phyloP scores from a whole-genome alignment of 1,284 basidiomycete species.

The Naganishia sp. region DNA sequence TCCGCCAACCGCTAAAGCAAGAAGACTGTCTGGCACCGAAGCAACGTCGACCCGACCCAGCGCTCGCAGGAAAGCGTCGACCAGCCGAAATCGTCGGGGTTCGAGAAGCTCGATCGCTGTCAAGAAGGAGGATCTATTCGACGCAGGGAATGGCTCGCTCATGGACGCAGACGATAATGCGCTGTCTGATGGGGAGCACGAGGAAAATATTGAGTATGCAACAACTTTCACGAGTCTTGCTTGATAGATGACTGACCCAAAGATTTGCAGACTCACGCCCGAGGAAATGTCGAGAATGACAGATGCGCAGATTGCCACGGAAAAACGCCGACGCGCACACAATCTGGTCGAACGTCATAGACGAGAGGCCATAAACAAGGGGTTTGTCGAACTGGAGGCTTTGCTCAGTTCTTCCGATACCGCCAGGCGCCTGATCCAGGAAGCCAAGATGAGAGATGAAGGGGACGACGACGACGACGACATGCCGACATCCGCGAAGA shows the following conservation, averaged over 20 bases:
- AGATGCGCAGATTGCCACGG: slow-evolving; percentile 20
- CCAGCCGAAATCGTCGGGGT: slow-evolving; percentile 24
- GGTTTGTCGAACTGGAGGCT: slow-evolving; percentile 23
- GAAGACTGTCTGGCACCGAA: slow-evolving; percentile 8
- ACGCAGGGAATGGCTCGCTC: slow-evolving; percentile 6
- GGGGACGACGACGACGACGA: slow-evolving; percentile 20
- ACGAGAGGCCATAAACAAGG: slow-evolving; percentile 24
- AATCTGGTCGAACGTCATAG: slow-evolving; percentile 23
- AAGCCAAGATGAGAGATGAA: slow-evolving; percentile 11
- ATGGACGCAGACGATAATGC: slow-evolving; percentile 18
- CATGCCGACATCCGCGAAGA: slow-evolving; percentile 9
- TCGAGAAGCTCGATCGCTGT: slow-evolving; percentile 10
- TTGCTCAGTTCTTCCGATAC: slow-evolving; percentile 20
- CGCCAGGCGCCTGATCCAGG: slow-evolving; percentile 13
- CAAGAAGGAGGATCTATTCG: slow-evolving; percentile 21
- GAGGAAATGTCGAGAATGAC: slow-evolving; percentile 26
- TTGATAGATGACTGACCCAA: background rate
- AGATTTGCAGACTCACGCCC: slow-evolving; percentile 10
- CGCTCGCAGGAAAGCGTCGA: slow-evolving; percentile 12
- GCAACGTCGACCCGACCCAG: background rate
- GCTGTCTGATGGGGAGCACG: slow-evolving; percentile 19
- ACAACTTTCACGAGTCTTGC: too few relatives aligned
- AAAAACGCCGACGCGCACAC: slow-evolving; percentile 23
- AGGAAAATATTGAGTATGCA: slow-evolving; percentile 19
- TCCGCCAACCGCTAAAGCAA: slow-evolving; percentile 10